Evolutionary conservation across 305 asterid species (phyloP).

Genomic region (Withania somnifera): DNA sequence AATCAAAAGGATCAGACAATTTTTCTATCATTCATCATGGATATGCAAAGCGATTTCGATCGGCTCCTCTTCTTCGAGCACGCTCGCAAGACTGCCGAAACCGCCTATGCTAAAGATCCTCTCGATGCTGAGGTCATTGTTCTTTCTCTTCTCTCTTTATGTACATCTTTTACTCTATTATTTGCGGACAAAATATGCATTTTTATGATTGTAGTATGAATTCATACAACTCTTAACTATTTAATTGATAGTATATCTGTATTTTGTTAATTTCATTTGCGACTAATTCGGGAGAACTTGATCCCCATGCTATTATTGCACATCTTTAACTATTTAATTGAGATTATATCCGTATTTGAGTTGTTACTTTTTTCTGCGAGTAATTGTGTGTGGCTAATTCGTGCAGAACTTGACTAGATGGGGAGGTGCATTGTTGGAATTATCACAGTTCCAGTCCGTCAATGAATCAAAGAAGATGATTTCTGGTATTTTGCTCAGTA

Average conservation of each 20-base stretch:
- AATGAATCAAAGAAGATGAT: constrained; percentile 69
- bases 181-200: background rate
- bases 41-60: constrained; percentile 69
- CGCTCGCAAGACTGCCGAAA: constrained; percentile 74
- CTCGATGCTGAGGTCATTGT: constrained; percentile 54
- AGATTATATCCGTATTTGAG: background rate
- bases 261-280: too few relatives aligned
- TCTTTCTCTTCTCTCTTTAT: background rate
- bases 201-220: too few relatives aligned
- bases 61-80: constrained; percentile 80
- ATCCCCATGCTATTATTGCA: too few relatives aligned
- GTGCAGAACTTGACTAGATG: constrained; percentile 79
- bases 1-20: background rate
- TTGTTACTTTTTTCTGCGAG: background rate
- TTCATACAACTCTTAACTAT: too few relatives aligned
- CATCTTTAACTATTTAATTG: background rate
- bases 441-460: constrained; percentile 74
- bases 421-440: constrained; percentile 86
- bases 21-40: constrained; percentile 27
- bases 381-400: too few relatives aligned
- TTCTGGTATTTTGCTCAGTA: constrained; percentile 23
- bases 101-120: constrained; percentile 54
- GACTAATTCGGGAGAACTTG: too few relatives aligned
- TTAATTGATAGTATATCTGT: too few relatives aligned
- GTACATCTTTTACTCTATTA: background rate